Evolutionary conservation across 768 basidiomycete species (phyloP).

Genomic region (Leccinum variicolor): DNA sequence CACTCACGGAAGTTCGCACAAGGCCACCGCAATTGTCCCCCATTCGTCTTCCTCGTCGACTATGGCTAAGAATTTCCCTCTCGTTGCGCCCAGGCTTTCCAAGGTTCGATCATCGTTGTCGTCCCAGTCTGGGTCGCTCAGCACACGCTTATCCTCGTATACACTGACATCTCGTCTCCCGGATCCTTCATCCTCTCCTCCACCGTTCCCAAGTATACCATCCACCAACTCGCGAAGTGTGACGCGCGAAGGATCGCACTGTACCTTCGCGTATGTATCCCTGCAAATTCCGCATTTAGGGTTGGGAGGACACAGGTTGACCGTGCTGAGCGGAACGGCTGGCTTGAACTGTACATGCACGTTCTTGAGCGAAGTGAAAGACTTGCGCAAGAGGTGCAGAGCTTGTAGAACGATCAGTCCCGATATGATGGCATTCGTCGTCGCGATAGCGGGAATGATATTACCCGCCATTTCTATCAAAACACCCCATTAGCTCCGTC

Average conservation of each 20-base stretch:
- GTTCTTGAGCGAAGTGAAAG: slow-evolving; percentile 59
- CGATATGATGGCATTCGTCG: slow-evolving; percentile 96
- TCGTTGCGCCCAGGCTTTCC: slow-evolving; percentile 71
- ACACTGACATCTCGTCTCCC: slow-evolving; percentile 66
- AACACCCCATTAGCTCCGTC: background rate
- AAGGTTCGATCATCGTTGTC: slow-evolving; percentile 83
- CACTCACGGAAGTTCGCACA: slow-evolving; percentile 71
- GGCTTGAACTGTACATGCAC: slow-evolving; percentile 81
- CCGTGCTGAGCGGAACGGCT: slow-evolving; percentile 70
- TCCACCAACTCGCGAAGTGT: slow-evolving; percentile 71
- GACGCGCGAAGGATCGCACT: slow-evolving; percentile 67
- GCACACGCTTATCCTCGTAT: slow-evolving; percentile 80
- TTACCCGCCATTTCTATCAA: slow-evolving; percentile 95
- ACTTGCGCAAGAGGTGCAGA: slow-evolving; percentile 72
- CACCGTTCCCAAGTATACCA: slow-evolving; percentile 57
- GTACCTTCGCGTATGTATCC: slow-evolving; percentile 74
- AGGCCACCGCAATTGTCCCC: slow-evolving; percentile 66
- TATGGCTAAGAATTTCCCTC: slow-evolving; percentile 86
- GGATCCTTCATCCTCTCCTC: slow-evolving; percentile 31
- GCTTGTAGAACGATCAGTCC: slow-evolving; percentile 94
- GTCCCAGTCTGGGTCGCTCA: slow-evolving; percentile 92
- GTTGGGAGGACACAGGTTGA: slow-evolving; percentile 67
- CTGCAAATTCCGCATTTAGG: slow-evolving; percentile 80
- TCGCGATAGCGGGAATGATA: slow-evolving; percentile 98
- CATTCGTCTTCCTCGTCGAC: slow-evolving; percentile 83